Base-by-base conservation (phyloP, 2,329 filamentous ascomycete genomes). In the Monosporascus sp. region DNA sequence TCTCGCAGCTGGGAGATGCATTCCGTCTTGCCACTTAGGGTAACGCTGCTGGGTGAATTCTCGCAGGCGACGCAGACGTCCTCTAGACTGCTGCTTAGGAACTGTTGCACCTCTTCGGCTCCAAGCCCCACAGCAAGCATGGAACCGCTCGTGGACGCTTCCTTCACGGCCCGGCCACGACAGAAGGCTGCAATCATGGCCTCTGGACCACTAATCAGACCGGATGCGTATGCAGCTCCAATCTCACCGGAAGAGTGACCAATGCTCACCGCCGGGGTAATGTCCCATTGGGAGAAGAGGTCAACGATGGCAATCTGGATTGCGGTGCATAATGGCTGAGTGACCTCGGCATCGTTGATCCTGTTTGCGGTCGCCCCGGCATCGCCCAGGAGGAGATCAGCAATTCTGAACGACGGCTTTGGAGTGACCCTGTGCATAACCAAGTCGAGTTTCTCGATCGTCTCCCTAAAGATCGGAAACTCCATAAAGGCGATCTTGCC, bases 1-100 rank as follows among this genome's bases (percentile, higher is more conserved):
- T 70, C 66, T 56, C 68, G 71, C 2, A 80, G 62, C 1, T 65
- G 64, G 59, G 72, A 68, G 22, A 74, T 50, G 1, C 71, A 73
- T 26, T 71, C 72, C 11, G 74, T 74, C 6, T 77, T 73, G 7
- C 77, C 76, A 19, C 75, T 76, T 44, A 77, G 75, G 7, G 79
- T 69, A 19, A 76, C 74, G 55, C 79, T 75, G n/a, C 74, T 65
- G 3, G 65, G 54, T 3, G 78, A 73, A 45, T 73, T 69, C 4
- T 74, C 72, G 46, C 68, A 70, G 22, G 68, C 60, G 20, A 75
- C 65, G 55, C 70, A 65, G 8, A 70, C 64, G 3, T 68, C 68
- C 1, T 78, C 70, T 11, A 7, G 31, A 16, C 63, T 66, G 38
- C 72, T 73, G 54, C 75, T 66, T 44, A 65, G 48, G 38, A 61